Conservation (phyloP, 208 protist species). For the Leishmania aethiopica region DNA sequence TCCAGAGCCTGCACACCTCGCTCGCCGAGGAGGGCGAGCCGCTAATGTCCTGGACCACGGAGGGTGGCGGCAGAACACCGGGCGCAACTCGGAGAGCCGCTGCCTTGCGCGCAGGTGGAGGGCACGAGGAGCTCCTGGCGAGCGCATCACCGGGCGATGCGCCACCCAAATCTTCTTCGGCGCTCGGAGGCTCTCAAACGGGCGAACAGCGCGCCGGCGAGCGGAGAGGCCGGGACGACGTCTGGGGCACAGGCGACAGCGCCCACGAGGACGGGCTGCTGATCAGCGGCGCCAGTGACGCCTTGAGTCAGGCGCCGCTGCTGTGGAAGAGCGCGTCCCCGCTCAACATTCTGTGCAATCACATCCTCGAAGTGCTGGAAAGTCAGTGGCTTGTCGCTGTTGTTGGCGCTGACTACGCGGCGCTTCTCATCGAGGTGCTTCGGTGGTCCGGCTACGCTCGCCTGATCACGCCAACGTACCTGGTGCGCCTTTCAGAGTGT, state of each 20-base stretch:
- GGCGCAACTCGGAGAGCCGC: not conserved
- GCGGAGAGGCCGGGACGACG: not conserved
- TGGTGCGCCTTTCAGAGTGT: constrained; percentile 40
- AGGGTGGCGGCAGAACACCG: not conserved
- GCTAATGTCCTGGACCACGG: constrained; percentile 8
- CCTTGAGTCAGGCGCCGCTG: constrained; percentile 38
- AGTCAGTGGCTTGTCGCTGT: constrained; percentile 53
- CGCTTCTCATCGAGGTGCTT: constrained; percentile 53
- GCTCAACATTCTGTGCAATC: constrained; percentile 47
- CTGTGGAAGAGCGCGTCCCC: constrained; percentile 77
- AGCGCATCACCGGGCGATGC: not conserved
- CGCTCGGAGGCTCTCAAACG: too few relatives aligned
- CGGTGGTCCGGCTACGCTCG: constrained; percentile 55
- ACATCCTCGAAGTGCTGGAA: constrained; percentile 76
- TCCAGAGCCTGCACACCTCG: constrained; percentile 53
- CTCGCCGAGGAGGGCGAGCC: constrained; percentile 39
- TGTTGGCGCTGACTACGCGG: constrained; percentile 66
- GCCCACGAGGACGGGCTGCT: not conserved
- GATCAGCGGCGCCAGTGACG: not conserved
- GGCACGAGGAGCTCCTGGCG: not conserved
- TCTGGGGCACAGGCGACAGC: not conserved
- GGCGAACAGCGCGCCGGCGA: not conserved
- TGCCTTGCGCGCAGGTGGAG: not conserved
- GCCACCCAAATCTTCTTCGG: not conserved
- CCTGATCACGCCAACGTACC: constrained; percentile 39